Evolutionary conservation across 2,329 filamentous ascomycete genomes (phyloP).

Genomic region (Zarea fungicola): DNA sequence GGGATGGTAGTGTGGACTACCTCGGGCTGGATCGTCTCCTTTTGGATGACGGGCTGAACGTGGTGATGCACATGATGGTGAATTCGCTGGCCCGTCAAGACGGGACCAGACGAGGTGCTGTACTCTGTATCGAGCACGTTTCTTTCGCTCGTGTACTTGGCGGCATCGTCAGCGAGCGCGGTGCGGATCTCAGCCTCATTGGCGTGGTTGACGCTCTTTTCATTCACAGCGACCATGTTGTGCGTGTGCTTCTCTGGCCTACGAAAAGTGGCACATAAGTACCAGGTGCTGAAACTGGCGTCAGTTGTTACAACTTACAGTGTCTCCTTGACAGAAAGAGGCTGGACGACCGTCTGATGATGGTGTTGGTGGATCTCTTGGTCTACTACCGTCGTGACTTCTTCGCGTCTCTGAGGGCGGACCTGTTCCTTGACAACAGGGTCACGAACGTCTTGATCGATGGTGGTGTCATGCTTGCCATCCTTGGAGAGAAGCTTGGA

Average conservation of each 20-base stretch:
- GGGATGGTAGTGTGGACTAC: conserved; percentile 68
- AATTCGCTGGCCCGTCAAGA: conserved; percentile 25
- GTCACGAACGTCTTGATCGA: conserved; percentile 59
- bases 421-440: conserved; percentile 57
- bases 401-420: conserved; percentile 55
- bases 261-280: too few relatives aligned
- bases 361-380: conserved; percentile 68
- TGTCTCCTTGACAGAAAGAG: conserved; percentile 37
- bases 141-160: conserved; percentile 25
- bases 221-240: conserved; percentile 53
- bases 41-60: conserved; percentile 66
- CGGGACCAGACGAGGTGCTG: conserved; percentile 21
- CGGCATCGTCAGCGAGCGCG: conserved; percentile 46
- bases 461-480: conserved; percentile 64
- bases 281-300: too few relatives aligned
- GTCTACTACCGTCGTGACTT: conserved; percentile 58
- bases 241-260: conserved; percentile 59
- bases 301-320: too few relatives aligned
- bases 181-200: conserved; percentile 42
- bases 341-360: conserved; percentile 65
- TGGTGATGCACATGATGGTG: conserved; percentile 56
- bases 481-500: conserved; percentile 54
- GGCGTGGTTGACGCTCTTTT: conserved; percentile 57
- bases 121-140: conserved; percentile 26
- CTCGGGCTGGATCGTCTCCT: conserved; percentile 61